phyloP scores from a whole-genome alignment of 2,329 filamentous ascomycete genomes.

The Fusarium sp. region DNA sequence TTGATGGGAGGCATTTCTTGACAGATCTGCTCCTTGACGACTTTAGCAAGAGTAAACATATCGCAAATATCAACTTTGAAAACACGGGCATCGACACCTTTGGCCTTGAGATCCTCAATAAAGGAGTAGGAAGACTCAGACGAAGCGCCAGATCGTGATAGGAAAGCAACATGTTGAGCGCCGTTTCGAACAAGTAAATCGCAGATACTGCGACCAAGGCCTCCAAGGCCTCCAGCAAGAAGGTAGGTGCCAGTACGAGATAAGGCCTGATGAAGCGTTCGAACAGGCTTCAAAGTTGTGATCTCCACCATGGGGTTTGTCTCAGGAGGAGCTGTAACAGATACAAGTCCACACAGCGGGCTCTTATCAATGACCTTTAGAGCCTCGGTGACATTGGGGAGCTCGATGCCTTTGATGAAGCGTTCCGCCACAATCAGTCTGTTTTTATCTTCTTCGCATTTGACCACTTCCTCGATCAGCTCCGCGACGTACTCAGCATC shows the following conservation, averaged over 20 bases:
- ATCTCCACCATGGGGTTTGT: conserved; percentile 38
- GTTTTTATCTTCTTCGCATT: conserved; percentile 10
- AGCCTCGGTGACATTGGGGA: conserved; percentile 44
- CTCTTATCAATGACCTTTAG: conserved; percentile 43
- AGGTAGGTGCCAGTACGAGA: conserved; percentile 61
- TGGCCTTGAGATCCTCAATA: conserved; percentile 47
- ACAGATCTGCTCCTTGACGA: conserved; percentile 37
- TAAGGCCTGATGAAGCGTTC: conserved; percentile 47
- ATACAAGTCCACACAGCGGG: conserved; percentile 44
- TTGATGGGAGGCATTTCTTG: conserved; percentile 53
- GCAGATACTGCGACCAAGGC: conserved; percentile 65
- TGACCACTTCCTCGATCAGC: conserved; percentile 40
- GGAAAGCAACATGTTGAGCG: conserved; percentile 62
- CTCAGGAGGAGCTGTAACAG: conserved; percentile 23
- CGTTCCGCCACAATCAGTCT: not conserved
- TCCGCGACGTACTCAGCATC: conserved; percentile 49
- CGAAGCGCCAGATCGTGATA: conserved; percentile 61
- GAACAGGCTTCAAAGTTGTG: conserved; percentile 34
- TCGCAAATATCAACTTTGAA: conserved; percentile 59
- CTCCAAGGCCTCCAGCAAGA: conserved; percentile 67
- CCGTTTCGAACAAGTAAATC: conserved; percentile 62
- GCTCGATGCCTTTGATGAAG: conserved; percentile 19
- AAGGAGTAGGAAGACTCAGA: conserved; percentile 46
- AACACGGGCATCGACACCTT: conserved; percentile 50
- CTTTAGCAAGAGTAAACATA: conserved; percentile 38